phyloP scores from a whole-genome alignment of 2,329 filamentous ascomycete genomes.

The Sporothrix phasma region DNA sequence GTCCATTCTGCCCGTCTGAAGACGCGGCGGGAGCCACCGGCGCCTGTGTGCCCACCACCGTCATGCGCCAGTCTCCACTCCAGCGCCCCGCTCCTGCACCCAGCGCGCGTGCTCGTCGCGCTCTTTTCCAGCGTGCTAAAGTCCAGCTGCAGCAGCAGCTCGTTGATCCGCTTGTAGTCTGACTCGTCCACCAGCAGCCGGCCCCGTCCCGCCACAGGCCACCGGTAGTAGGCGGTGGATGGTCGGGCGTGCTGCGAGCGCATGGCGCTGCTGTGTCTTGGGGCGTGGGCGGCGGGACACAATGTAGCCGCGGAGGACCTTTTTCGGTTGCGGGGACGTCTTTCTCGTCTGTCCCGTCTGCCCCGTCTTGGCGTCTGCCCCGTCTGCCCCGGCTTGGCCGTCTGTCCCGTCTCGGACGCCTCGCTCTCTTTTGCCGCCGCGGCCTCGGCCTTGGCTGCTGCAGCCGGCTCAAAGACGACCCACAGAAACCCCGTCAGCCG shows the following conservation, averaged over 20 bases:
- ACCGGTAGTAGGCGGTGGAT: constrained; percentile 54
- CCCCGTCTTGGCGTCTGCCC: too few relatives aligned
- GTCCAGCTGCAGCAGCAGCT: constrained; percentile 62
- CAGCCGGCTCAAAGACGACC: constrained; percentile 63
- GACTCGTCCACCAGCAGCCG: constrained; percentile 52
- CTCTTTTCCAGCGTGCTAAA: constrained; percentile 58
- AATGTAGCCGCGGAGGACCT: constrained; percentile 51
- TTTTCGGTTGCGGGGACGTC: constrained; percentile 20
- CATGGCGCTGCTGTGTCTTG: constrained; percentile 47
- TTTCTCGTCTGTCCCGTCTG: too few relatives aligned
- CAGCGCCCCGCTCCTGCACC: constrained; percentile 54
- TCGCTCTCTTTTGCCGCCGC: neutral
- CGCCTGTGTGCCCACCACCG: constrained; percentile 37
- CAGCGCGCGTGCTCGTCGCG: constrained; percentile 57
- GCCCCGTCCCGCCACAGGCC: constrained; percentile 53
- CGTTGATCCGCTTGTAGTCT: constrained; percentile 57
- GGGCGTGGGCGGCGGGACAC: constrained; percentile 53
- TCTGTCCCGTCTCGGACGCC: neutral
- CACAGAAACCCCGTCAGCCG: constrained; percentile 90
- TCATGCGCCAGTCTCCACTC: constrained; percentile 42
- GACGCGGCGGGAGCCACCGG: constrained; percentile 21
- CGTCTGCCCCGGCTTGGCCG: too few relatives aligned
- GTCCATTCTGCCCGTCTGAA: neutral
- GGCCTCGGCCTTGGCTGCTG: neutral
- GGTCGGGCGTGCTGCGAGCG: constrained; percentile 37